Evolutionary conservation across 305 asterid species (phyloP).

Genomic region (Caryopteris hybrid): DNA sequence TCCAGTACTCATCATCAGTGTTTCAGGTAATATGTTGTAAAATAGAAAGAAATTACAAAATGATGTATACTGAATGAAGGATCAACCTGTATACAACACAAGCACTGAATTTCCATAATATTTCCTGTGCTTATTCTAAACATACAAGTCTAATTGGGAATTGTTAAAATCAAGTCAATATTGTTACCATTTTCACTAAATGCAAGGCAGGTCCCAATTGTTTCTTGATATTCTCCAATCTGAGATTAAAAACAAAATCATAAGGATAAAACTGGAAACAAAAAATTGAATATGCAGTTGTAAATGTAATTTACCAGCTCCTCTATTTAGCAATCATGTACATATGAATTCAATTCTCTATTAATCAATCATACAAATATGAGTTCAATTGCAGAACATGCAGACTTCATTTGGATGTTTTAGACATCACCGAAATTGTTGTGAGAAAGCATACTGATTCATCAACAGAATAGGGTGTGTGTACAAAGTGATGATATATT

Average conservation of each 20-base stretch:
- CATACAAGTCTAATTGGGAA: not conserved
- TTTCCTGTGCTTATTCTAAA: too few relatives aligned
- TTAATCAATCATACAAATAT: not conserved
- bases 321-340: not conserved
- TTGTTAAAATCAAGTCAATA: not conserved
- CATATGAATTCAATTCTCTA: not conserved
- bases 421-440: too few relatives aligned
- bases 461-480: too few relatives aligned
- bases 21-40: too few relatives aligned
- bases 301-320: not conserved
- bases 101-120: too few relatives aligned
- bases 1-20: too few relatives aligned
- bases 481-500: too few relatives aligned
- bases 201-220: constrained; percentile 76
- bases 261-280: not conserved
- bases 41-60: too few relatives aligned
- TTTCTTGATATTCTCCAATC: constrained; percentile 83
- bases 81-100: not conserved
- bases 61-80: not conserved
- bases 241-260: constrained; percentile 19
- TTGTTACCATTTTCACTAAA: constrained; percentile 57
- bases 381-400: not conserved
- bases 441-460: too few relatives aligned
- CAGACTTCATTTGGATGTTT: too few relatives aligned
- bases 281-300: not conserved